These are phyloP conservation scores for Phytophthora sp. DNA, from an alignment of 352 stramenopile species.

Conservation along the genomic window DNA sequence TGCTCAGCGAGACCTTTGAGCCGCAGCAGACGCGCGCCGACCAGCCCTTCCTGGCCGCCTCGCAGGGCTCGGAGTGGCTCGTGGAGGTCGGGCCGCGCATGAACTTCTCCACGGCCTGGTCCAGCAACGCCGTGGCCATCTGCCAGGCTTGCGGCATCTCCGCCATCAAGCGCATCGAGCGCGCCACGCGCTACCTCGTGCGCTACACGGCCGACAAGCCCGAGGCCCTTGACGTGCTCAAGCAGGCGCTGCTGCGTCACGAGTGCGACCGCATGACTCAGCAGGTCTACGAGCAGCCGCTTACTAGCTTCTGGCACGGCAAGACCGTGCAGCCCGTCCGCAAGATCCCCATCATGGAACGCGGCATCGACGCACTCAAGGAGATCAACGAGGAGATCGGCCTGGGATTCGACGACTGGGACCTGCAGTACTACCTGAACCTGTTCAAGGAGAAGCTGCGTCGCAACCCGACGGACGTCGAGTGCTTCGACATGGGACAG, in stretches of 20 bases:
- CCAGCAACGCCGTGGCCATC: conserved; percentile 98
- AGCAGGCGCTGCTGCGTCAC: conserved; percentile 65
- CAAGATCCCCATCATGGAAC: conserved; percentile 94
- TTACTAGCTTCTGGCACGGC: conserved; percentile 92
- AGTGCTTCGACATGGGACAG: conserved; percentile 99
- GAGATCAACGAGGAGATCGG: conserved; percentile 95
- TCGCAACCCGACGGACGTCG: conserved; percentile 98
- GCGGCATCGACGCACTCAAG: conserved; percentile 94
- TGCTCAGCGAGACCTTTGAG: conserved; percentile 98
- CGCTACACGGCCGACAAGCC: conserved; percentile 48
- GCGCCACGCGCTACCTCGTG: conserved; percentile 92
- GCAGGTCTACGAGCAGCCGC: conserved; percentile 90
- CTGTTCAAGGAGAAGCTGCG: conserved; percentile 97
- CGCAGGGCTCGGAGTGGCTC: conserved; percentile 57
- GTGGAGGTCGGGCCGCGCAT: conserved; percentile 98
- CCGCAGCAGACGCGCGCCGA: conserved; percentile 73
- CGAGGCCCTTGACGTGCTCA: conserved; percentile 45
- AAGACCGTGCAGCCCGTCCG: conserved; percentile 86
- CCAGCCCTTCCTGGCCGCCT: conserved; percentile 57
- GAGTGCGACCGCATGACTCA: conserved; percentile 99
- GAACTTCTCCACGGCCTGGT: conserved; percentile 98
- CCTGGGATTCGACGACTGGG: conserved; percentile 98
- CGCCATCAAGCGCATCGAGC: conserved; percentile 94
- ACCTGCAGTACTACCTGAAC: conserved; percentile 98
- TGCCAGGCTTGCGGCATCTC: conserved; percentile 93